phyloP scores from a whole-genome alignment of 164 flowering plant species.

The Houttuynia cordata region DNA sequence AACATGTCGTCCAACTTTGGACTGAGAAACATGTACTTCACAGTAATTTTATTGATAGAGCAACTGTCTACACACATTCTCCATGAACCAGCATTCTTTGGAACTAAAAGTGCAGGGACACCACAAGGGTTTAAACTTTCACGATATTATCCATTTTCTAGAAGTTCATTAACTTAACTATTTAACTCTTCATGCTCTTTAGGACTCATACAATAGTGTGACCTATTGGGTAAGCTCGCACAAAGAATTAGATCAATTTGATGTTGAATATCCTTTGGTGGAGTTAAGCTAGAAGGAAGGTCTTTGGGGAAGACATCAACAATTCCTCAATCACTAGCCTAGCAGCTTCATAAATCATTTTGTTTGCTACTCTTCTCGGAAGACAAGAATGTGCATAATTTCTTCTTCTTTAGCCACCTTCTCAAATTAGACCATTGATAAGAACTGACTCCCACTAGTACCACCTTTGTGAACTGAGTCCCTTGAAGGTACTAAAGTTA shows the following conservation, averaged over 20 bases:
- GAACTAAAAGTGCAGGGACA: no score
- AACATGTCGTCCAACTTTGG: conserved; percentile 1
- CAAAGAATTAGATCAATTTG: neutral
- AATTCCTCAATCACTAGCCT: neutral
- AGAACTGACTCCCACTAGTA: no score
- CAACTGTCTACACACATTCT: neutral
- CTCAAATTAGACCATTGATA: no score
- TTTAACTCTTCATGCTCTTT: neutral
- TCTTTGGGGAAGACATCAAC: neutral
- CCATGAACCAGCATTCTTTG: neutral
- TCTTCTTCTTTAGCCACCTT: neutral
- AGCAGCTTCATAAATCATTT: neutral
- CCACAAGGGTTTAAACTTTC: no score
- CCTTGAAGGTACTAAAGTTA: no score
- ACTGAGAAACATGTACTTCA: neutral
- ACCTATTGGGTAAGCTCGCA: neutral
- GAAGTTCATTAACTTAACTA: no score
- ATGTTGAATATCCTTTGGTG: neutral
- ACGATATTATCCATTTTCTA: no score
- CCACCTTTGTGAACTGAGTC: neutral
- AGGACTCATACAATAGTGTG: neutral
- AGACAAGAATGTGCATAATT: neutral
- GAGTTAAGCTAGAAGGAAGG: neutral
- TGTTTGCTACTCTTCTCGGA: neutral
- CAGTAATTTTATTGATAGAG: neutral